phyloP scores from a whole-genome alignment of 257 asterid genomes.

The Gynochthodes officinalis region DNA sequence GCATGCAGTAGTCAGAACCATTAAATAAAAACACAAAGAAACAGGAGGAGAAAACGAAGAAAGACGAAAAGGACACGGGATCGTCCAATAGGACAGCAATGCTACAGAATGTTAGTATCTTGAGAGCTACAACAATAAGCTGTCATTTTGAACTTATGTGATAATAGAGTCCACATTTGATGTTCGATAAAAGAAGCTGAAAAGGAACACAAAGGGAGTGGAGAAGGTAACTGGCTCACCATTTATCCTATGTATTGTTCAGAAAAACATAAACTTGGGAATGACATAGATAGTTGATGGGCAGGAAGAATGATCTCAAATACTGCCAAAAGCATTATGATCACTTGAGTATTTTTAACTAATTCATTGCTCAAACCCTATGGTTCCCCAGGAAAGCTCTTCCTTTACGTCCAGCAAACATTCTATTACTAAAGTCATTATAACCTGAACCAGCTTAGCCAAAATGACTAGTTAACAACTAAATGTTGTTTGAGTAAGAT shows the following conservation, averaged over 20 bases:
- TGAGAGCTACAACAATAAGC: background rate
- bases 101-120: background rate
- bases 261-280: background rate
- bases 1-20: background rate
- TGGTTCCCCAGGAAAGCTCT: background rate
- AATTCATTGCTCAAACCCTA: background rate
- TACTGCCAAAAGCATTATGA: background rate
- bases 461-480: background rate
- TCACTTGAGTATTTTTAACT: background rate
- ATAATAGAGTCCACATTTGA: background rate
- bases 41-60: background rate
- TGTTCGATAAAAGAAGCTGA: background rate
- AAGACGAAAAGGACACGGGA: background rate
- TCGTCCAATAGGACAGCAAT: background rate
- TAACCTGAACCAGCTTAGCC: background rate
- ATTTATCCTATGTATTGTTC: background rate
- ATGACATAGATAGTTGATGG: background rate
- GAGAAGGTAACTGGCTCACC: background rate
- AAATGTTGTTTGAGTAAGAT: background rate
- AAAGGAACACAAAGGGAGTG: background rate
- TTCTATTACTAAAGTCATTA: background rate
- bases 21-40: background rate
- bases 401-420: background rate
- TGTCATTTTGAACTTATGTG: background rate
- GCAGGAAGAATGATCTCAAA: conserved; percentile 1